phyloP scores from a whole-genome alignment of 208 protist species.

The Leishmania major region DNA sequence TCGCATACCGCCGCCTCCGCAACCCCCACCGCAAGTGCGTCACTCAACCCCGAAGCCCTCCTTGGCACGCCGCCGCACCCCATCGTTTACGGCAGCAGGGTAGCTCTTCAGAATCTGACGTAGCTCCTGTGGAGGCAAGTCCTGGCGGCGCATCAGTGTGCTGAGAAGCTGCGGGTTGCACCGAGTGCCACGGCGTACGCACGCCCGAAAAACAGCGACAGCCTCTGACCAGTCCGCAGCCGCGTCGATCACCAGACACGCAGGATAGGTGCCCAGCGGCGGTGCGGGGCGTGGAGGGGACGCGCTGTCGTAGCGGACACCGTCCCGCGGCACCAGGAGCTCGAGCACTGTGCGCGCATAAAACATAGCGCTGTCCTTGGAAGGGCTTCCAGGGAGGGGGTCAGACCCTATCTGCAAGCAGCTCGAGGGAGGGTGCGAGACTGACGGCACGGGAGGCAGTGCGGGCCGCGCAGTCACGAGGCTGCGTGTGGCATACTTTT shows the following conservation, averaged over 20 bases:
- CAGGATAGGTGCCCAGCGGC: slow-evolving; percentile 26
- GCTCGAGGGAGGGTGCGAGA: background rate
- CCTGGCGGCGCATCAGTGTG: slow-evolving; percentile 45
- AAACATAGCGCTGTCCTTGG: background rate
- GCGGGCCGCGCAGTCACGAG: slow-evolving; percentile 33
- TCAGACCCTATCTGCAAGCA: background rate
- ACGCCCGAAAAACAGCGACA: slow-evolving; percentile 42
- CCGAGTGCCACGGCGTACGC: slow-evolving; percentile 46
- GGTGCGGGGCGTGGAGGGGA: slow-evolving; percentile 15
- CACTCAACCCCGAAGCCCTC: slow-evolving; percentile 25
- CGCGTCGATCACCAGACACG: slow-evolving; percentile 30
- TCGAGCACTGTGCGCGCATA: slow-evolving; percentile 1
- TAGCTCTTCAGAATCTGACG: slow-evolving; percentile 42
- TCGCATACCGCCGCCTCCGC: background rate
- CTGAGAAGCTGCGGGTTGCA: slow-evolving; percentile 74
- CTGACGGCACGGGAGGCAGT: background rate
- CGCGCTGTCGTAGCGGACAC: slow-evolving; percentile 7
- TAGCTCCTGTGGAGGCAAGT: slow-evolving; percentile 30
- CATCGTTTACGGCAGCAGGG: slow-evolving; percentile 49
- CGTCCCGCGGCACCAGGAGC: slow-evolving; percentile 20
- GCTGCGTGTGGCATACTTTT: slow-evolving; percentile 43
- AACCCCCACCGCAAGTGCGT: background rate
- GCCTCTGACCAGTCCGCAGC: slow-evolving; percentile 36
- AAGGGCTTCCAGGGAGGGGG: background rate
- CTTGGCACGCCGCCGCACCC: slow-evolving; percentile 43